Conservation (phyloP, 306 rosid genomes). For the Pyrus communis region DNA sequence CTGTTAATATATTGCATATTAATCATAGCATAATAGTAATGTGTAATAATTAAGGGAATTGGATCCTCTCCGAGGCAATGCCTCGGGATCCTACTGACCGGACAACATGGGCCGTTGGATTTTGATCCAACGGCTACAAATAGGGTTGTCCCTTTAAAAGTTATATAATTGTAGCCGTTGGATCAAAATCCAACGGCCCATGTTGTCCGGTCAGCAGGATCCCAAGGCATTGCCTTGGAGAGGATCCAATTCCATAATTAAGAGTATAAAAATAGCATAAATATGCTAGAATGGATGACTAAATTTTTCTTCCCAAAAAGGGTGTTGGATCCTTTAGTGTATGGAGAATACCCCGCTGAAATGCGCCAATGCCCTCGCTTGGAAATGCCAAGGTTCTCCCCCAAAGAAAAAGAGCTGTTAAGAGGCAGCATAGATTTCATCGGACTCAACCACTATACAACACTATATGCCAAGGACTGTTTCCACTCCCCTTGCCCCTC, state of each 20-base stretch:
- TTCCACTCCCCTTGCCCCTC: conserved; percentile 25
- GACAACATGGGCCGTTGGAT: too few species aligned
- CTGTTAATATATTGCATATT: neutral
- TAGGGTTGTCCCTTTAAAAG: too few species aligned
- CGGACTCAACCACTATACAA: conserved; percentile 51
- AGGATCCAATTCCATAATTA: neutral
- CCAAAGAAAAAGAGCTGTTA: conserved; percentile 30
- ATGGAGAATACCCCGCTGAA: conserved; percentile 57
- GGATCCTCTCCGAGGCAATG: too few species aligned
- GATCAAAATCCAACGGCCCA: too few species aligned
- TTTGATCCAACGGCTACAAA: too few species aligned
- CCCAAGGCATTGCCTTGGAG: too few species aligned
- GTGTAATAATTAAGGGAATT: neutral
- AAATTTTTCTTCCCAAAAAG: conserved; percentile 7
- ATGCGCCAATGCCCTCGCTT: conserved; percentile 43
- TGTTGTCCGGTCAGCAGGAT: too few species aligned
- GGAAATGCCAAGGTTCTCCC: conserved; percentile 41
- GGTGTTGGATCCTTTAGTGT: conserved; percentile 41
- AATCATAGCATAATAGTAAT: neutral
- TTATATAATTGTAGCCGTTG: too few species aligned
- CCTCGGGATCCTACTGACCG: too few species aligned
- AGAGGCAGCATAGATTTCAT: conserved; percentile 50
- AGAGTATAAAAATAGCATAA: neutral
- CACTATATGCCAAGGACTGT: conserved; percentile 53
- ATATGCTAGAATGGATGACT: neutral